Evolutionary conservation across 2,329 filamentous ascomycete genomes (phyloP).

Genomic region (Aspergillus alliaceus): DNA sequence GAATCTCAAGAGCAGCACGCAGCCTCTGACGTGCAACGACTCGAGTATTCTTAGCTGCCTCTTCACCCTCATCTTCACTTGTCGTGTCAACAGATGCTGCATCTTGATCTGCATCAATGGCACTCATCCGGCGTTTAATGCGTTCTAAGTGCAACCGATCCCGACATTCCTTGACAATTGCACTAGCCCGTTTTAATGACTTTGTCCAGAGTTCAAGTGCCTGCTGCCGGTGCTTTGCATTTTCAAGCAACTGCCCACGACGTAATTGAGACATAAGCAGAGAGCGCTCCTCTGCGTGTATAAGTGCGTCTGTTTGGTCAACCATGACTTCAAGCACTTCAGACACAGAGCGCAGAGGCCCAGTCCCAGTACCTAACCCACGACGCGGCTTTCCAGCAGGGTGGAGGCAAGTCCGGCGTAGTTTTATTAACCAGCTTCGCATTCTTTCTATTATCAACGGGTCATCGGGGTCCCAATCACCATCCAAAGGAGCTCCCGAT

Average conservation of each 20-base stretch:
- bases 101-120: constrained; percentile 21
- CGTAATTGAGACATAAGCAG: constrained; percentile 64
- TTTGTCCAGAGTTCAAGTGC: constrained; percentile 70
- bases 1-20: constrained; percentile 71
- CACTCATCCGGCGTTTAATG: constrained; percentile 25
- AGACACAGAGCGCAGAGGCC: constrained; percentile 74
- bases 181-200: constrained; percentile 51
- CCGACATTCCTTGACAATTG: constrained; percentile 62
- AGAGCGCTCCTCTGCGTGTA: constrained; percentile 68
- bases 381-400: constrained; percentile 69
- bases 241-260: constrained; percentile 76
- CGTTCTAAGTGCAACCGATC: constrained; percentile 57
- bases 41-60: constrained; percentile 45
- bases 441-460: constrained; percentile 64
- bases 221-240: constrained; percentile 65
- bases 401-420: constrained; percentile 83
- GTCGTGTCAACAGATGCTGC: constrained; percentile 7
- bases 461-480: constrained; percentile 66
- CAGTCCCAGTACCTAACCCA: constrained; percentile 61
- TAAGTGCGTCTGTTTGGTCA: constrained; percentile 70
- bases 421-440: constrained; percentile 72
- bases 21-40: constrained; percentile 65
- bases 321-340: constrained; percentile 92
- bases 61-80: constrained; percentile 39
- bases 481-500: constrained; percentile 61